These are phyloP conservation scores for Talaromyces pinophilus DNA, from an alignment of 2,329 filamentous ascomycete species.

Conservation along the genomic window DNA sequence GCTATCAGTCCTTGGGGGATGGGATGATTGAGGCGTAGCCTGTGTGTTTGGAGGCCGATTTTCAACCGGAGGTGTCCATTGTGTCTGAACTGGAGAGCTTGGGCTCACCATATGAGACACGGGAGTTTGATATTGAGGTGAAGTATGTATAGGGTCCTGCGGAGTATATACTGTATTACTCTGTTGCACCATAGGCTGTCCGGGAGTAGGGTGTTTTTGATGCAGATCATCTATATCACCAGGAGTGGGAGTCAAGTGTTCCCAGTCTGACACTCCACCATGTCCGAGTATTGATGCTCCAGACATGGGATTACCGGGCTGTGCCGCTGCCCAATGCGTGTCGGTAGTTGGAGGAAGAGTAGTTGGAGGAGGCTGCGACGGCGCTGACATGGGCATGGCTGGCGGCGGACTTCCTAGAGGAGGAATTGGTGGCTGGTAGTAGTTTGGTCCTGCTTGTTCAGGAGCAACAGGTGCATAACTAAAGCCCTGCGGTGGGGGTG, in stretches of 20 bases:
- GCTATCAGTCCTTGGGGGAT: conserved; percentile 32
- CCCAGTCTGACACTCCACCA: conserved; percentile 52
- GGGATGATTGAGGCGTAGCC: conserved; percentile 9
- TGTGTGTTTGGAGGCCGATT: conserved; percentile 11
- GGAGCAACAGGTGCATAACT: conserved; percentile 7
- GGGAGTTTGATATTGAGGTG: conserved; percentile 7
- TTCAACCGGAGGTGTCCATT: conserved; percentile 1
- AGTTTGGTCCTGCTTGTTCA: conserved; percentile 16
- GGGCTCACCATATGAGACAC: conserved; percentile 1
- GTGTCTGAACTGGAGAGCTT: conserved; percentile 1
- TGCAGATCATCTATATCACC: conserved; percentile 41
- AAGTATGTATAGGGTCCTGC: not conserved
- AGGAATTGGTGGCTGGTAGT: conserved; percentile 11
- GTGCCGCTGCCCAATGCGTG: conserved; percentile 13
- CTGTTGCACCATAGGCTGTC: conserved; percentile 8
- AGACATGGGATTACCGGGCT: not conserved
- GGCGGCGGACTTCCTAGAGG: conserved; percentile 9
- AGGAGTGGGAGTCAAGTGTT: conserved; percentile 42
- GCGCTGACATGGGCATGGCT: not conserved
- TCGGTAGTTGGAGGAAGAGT: conserved; percentile 1
- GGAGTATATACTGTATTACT: not conserved
- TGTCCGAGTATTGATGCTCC: conserved; percentile 42
- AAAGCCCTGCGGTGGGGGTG: conserved; percentile 1
- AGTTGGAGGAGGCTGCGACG: conserved; percentile 1
- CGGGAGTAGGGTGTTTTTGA: not conserved